Evolutionary conservation across 225 moss, liverwort and hornwort genomes (phyloP).

Genomic region (Pseudisothecium myosuroides): DNA sequence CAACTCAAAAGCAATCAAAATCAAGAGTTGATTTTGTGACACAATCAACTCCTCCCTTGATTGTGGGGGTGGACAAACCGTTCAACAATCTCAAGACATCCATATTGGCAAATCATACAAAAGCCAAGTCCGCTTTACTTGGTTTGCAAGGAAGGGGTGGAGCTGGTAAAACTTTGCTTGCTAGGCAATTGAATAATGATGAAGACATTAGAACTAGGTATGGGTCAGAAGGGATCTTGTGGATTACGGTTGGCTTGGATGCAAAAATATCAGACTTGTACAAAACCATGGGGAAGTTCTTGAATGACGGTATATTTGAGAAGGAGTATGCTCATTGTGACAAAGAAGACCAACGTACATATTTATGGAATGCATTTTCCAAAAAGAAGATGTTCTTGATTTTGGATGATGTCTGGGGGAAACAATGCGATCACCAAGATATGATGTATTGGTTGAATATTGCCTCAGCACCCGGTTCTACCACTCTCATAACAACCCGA

Average conservation of each 20-base stretch:
- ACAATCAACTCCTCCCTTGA: neutral
- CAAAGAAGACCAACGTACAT: neutral
- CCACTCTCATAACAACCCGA: neutral
- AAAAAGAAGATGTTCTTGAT: neutral
- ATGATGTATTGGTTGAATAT: conserved; percentile 1
- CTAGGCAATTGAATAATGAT: neutral
- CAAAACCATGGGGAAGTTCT: neutral
- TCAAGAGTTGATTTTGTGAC: neutral
- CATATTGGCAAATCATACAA: neutral
- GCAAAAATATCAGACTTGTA: neutral
- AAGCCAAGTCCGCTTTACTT: neutral
- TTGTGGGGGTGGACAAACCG: neutral
- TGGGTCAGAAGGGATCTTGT: neutral
- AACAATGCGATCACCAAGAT: neutral
- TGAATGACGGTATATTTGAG: neutral
- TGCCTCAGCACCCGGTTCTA: neutral
- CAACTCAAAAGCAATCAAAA: neutral
- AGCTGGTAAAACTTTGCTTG: neutral
- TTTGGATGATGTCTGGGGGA: neutral
- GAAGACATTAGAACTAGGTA: neutral
- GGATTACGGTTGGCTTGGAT: neutral
- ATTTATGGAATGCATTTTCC: neutral
- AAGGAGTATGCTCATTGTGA: neutral
- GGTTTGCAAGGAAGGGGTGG: neutral
- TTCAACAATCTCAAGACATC: neutral